Base-by-base conservation (phyloP, 2,329 filamentous ascomycete species). In the Tolypocladium tundrense region DNA sequence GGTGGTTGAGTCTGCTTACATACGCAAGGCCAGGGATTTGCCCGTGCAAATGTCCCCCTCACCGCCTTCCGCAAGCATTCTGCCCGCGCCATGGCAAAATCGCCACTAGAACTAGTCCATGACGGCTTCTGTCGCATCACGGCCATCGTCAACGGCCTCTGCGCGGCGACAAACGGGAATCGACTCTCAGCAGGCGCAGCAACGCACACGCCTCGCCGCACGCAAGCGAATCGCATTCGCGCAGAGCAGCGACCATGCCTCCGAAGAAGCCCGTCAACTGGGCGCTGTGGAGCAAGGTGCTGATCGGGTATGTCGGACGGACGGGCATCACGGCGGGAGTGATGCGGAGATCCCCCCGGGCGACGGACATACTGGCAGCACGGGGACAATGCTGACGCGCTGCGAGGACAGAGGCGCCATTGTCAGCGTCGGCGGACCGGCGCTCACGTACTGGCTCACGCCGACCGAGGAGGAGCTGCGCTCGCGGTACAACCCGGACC, bases 381-480 rank as follows among this genome's bases (percentile, higher is more conserved):
- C 3, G 24, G 4, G 19, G 33, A 45, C 21, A 24, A 48, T 31
- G 31, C 56, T 57, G 56, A 57, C 50, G 10, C 21, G 8, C 35
- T 51, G 39, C 24, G 40, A 50, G 4, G 57, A 62, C 66, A 97
- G 92, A 59, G 90, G 89, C 65, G 79, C 78, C 48, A 73, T 79
- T 53, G 79, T 94, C 65, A 87, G 85, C 67, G 80, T 97, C 60
- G 94, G 94, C 56, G 94, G 94, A 4, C 94, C 94, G 31, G 87
- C 88, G 19, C 77, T 97, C 56, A 88, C 93, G 50, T 83, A 87
- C 74, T 96, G 86, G 72, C 76, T 95, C 53, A 83, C 83, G 52
- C 94, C 94, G 2, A 88, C 88, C 14, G 91, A 97, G 66, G 94
- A 97, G 73, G 91, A 97, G 75, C 81, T 99, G 48, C 91, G 95